A percentile compares a stretch with the other conserved stretches of the same genome.
Conservation (phyloP, 306 rosid genomes). For the Dryas drummondii region DNA sequence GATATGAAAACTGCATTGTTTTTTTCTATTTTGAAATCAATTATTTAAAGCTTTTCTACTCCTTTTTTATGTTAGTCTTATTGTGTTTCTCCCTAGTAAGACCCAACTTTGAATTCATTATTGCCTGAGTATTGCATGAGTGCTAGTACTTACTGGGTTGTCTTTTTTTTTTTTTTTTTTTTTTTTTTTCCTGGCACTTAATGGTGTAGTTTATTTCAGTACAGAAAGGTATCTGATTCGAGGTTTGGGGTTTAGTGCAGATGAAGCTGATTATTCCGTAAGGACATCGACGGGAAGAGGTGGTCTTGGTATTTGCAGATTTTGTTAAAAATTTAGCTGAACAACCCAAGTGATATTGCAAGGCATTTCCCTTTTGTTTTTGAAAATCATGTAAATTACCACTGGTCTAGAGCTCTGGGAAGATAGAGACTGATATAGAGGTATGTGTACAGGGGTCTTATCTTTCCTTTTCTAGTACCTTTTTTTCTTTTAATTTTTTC, state of each 20-base stretch:
- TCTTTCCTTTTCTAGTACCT: slow-evolving; percentile 50
- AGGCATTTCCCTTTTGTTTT: slow-evolving; percentile 44
- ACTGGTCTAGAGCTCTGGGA: slow-evolving; percentile 63
- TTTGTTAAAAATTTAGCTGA: slow-evolving; percentile 43
- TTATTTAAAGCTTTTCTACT: background rate
- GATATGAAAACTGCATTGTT: background rate
- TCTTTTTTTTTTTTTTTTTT: background rate
- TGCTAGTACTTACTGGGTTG: background rate
- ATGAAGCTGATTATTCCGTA: slow-evolving; percentile 58
- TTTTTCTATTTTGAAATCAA: background rate
- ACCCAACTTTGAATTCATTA: too few species aligned
- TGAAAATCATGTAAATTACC: slow-evolving; percentile 77
- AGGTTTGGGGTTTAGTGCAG: slow-evolving; percentile 46
- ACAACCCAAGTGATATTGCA: slow-evolving; percentile 40
- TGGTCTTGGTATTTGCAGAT: slow-evolving; percentile 46
- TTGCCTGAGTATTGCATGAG: background rate
- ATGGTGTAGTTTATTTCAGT: background rate
- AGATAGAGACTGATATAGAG: slow-evolving; percentile 83
- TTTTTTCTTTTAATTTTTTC: slow-evolving; percentile 33
- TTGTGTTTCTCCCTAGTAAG: background rate
- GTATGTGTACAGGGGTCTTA: slow-evolving; percentile 84
- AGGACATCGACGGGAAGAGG: slow-evolving; percentile 52
- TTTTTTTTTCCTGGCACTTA: background rate
- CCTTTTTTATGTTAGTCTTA: too few species aligned
- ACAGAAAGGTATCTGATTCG: slow-evolving; percentile 21